Base-by-base conservation (phyloP, 192 early-diverging fungal genomes). In the Dispira simplex region DNA sequence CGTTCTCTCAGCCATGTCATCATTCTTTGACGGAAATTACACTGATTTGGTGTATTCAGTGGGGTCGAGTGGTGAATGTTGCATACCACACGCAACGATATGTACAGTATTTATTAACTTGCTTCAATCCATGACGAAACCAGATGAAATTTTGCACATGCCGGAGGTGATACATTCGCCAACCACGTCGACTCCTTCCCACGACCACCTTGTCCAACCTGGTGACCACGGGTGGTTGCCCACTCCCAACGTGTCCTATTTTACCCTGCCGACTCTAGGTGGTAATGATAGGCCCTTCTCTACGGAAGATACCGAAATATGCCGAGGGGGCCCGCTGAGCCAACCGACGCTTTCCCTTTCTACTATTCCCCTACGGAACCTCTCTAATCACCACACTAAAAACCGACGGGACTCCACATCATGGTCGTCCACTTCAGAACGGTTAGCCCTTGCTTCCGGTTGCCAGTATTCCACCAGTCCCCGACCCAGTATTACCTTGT, bases 1-100 rank as follows among this genome's bases (percentile, higher is more conserved):
- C 20, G 51, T 53, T 25, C 51, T 53, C 13, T 53, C 51, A 18
- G 51, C 51, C 9, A 53, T 53, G 21, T 20, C 51, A 53, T 53
- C 51, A 8, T 53, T 53, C 26, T 53, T 53, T 26, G 26, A 53
- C 3, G 51, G 51, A 11, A 11, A 25, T 26, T 53, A 53, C 51
- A 11, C 21, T 26, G 51, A n/a, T 20, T 26, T 53, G 18, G 9
- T 26, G 21, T 53, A 53, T 53, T 53, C 51, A 9, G 21, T 25
- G 21, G 51, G 20, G 11, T 20, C 20, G 9, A 20, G 21, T 26
- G 20, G 20, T 53, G 21, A 20, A 11, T 53, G 21, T 53, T 53
- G 11, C 51, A 9, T 26, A 20, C 51, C 21, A 20, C 12, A n/a
- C 51, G 51, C 20, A 26, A 9, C 9, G 9, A 25, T 53, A 26